Conservation (phyloP, 2,329 filamentous ascomycete genomes). For the Aureobasidium sp. region DNA sequence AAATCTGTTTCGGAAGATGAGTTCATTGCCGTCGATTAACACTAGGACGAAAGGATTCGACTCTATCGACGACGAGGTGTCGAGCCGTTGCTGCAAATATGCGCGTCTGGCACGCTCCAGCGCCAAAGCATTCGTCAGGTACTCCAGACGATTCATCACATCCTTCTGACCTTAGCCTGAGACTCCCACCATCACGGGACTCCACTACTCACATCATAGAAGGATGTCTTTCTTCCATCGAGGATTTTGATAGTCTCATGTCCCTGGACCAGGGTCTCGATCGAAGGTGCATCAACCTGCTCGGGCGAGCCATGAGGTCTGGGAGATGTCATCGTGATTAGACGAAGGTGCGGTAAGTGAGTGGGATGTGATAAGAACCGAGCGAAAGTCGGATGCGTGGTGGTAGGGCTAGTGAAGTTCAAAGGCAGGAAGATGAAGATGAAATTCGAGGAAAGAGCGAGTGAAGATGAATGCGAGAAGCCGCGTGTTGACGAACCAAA, state of each 20-base stretch:
- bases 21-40: slow-evolving; percentile 54
- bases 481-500: background rate
- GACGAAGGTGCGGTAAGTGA: background rate
- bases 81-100: background rate
- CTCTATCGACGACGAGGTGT: too few species aligned
- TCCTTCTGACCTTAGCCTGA: background rate
- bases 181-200: too few species aligned
- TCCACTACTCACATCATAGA: slow-evolving; percentile 24
- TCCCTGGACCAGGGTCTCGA: background rate
- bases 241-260: slow-evolving; percentile 14
- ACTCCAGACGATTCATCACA: background rate
- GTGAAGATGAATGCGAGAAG: background rate
- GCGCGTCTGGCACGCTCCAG: background rate
- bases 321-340: background rate
- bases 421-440: background rate
- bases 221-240: slow-evolving; percentile 25
- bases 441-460: background rate
- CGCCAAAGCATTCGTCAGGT: background rate
- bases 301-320: background rate
- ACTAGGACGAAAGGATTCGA: slow-evolving; percentile 49
- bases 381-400: background rate
- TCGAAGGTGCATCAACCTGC: background rate
- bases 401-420: background rate
- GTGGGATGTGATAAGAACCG: background rate
- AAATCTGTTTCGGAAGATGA: slow-evolving; percentile 31